phyloP scores from a whole-genome alignment of 2,329 filamentous ascomycete genomes.

The Penicillium sp. region DNA sequence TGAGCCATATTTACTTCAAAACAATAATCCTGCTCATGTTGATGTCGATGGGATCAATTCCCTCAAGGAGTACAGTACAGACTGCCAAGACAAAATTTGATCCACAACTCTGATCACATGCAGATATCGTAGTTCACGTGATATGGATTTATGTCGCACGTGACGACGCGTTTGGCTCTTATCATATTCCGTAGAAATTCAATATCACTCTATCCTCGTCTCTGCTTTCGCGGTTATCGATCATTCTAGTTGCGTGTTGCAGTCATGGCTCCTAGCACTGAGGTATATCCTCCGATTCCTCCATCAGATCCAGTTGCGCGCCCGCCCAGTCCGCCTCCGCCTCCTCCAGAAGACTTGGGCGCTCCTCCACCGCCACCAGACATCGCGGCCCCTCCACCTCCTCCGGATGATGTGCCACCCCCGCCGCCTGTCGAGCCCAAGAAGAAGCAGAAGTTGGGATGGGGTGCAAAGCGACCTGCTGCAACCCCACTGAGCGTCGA shows the following conservation, averaged over 20 bases:
- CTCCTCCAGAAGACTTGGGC: conserved; percentile 37
- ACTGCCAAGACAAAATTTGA: too few species aligned
- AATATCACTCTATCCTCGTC: conserved; percentile 19
- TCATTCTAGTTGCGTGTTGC: neutral
- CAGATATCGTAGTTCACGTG: neutral
- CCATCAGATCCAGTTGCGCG: conserved; percentile 39
- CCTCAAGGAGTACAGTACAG: too few species aligned
- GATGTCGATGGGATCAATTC: too few species aligned
- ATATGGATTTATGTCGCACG: conserved; percentile 15
- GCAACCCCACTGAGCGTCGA: conserved; percentile 72
- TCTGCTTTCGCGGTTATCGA: neutral
- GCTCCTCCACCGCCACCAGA: conserved; percentile 46
- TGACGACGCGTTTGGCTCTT: conserved; percentile 23
- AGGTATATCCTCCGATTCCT: conserved; percentile 31
- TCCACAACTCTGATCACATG: neutral
- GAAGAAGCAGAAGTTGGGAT: conserved; percentile 57
- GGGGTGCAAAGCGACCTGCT: conserved; percentile 46
- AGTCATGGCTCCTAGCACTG: conserved; percentile 31
- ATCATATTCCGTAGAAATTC: conserved; percentile 31
- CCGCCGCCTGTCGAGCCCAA: conserved; percentile 41
- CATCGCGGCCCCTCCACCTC: conserved; percentile 42
- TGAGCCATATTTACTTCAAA: too few species aligned
- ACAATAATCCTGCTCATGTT: too few species aligned
- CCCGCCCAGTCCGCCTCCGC: conserved; percentile 43
- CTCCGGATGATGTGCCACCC: conserved; percentile 44